Evolutionary conservation across 768 basidiomycete genomes (phyloP).

Genomic region (Psilocybe azurescens): DNA sequence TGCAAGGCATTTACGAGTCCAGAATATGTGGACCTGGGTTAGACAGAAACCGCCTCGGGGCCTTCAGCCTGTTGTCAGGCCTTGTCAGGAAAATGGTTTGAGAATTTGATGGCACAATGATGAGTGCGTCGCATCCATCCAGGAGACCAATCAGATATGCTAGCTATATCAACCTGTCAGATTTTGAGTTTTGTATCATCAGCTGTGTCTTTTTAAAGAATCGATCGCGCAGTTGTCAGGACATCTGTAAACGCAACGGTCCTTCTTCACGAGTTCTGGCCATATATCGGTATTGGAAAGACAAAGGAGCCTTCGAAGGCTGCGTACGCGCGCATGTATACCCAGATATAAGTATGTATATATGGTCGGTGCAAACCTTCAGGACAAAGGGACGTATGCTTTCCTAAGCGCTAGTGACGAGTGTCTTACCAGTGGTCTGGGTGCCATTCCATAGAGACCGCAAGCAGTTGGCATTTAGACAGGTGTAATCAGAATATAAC

Average conservation of each 20-base stretch:
- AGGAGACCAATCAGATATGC: not conserved
- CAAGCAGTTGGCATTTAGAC: not conserved
- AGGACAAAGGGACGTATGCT: no score
- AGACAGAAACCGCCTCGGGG: slow-evolving; percentile 3
- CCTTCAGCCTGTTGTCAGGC: not conserved
- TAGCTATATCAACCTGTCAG: not conserved
- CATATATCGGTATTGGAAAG: no score
- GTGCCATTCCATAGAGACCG: not conserved
- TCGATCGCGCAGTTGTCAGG: not conserved
- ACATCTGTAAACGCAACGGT: not conserved
- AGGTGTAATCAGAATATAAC: not conserved
- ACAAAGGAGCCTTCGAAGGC: no score
- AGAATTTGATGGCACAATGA: not conserved
- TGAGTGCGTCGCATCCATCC: not conserved
- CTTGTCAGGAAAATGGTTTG: not conserved
- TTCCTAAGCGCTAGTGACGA: not conserved
- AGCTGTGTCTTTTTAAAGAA: not conserved
- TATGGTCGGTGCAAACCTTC: no score
- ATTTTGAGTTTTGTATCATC: not conserved
- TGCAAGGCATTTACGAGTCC: not conserved
- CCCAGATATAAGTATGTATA: no score
- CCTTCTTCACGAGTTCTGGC: no score
- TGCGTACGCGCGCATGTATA: no score
- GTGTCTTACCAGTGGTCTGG: no score
- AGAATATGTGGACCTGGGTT: not conserved